Percentiles rank a stretch among this genome's conserved stretches.
Conservation (phyloP, 495 filamentous ascomycete species). For the Aspergillus bridgeri region DNA sequence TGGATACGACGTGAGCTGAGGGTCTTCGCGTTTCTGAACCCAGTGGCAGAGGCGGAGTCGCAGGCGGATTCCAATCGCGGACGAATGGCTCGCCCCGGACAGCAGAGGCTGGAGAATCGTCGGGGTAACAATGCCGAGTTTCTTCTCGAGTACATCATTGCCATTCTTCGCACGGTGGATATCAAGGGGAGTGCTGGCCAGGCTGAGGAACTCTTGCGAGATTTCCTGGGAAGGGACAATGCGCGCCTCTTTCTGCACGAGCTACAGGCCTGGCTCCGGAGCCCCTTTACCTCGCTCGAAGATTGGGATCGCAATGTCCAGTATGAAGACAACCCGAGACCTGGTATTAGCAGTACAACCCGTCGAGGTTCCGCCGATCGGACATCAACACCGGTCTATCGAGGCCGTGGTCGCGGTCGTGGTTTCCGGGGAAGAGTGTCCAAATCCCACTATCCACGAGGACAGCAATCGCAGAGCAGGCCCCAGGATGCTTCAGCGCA, state of each 20-base stretch:
- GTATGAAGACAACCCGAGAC: slow-evolving; percentile 45
- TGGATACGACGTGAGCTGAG: slow-evolving; percentile 87
- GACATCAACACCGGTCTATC: slow-evolving; percentile 25
- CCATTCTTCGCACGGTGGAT: slow-evolving; percentile 86
- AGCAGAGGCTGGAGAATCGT: slow-evolving; percentile 40
- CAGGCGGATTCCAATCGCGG: slow-evolving; percentile 14
- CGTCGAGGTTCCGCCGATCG: slow-evolving; percentile 8
- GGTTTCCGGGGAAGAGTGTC: slow-evolving; percentile 24
- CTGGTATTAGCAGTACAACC: neutral
- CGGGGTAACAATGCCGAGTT: slow-evolving; percentile 81
- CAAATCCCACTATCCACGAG: slow-evolving; percentile 18
- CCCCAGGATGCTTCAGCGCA: slow-evolving; percentile 20
- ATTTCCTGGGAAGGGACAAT: slow-evolving; percentile 78
- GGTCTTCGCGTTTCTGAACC: slow-evolving; percentile 75
- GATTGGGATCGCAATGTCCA: slow-evolving; percentile 83
- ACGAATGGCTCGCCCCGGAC: slow-evolving; percentile 30
- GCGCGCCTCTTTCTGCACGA: slow-evolving; percentile 82
- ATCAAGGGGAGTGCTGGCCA: slow-evolving; percentile 81
- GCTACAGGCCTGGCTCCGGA: slow-evolving; percentile 73
- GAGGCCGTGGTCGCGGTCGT: slow-evolving; percentile 14
- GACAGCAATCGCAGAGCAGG: slow-evolving; percentile 10
- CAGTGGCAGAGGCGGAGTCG: slow-evolving; percentile 13
- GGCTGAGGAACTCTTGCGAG: slow-evolving; percentile 82
- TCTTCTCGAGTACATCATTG: slow-evolving; percentile 81
- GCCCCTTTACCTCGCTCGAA: slow-evolving; percentile 63